A percentile compares a stretch with the other conserved stretches of the same genome.
These are phyloP conservation scores for Ganoderma sinense DNA, from an alignment of 1,284 basidiomycete species.

Conservation along the genomic window DNA sequence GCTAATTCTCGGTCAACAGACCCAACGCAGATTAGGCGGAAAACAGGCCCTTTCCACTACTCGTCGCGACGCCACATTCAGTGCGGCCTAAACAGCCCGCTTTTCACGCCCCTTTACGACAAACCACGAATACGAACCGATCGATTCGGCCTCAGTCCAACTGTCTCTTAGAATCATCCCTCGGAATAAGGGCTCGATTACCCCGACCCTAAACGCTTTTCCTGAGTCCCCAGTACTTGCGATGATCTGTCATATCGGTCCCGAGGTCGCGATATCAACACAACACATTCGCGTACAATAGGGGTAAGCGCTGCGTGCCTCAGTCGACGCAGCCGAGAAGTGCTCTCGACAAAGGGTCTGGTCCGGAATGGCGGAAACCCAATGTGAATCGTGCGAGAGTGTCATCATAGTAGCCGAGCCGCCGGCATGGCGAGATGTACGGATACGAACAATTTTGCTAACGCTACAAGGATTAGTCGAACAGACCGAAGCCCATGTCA, in stretches of 20 bases:
- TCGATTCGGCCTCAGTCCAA: background rate
- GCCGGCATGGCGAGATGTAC: slow-evolving; percentile 27
- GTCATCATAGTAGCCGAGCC: slow-evolving; percentile 31
- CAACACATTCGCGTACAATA: background rate
- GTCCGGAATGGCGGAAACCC: background rate
- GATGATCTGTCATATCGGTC: background rate
- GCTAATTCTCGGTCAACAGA: slow-evolving; percentile 1
- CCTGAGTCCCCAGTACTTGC: background rate
- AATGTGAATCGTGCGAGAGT: slow-evolving; percentile 22
- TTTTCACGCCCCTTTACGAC: background rate
- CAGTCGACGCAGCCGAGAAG: background rate
- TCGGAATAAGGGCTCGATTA: background rate
- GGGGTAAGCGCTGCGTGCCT: background rate
- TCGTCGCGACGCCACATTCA: background rate
- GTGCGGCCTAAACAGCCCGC: background rate
- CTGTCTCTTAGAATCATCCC: background rate
- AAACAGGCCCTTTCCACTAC: background rate
- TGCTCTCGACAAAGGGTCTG: background rate
- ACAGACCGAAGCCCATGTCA: slow-evolving; percentile 95
- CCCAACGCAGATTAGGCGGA: background rate
- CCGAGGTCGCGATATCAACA: background rate
- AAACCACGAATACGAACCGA: background rate
- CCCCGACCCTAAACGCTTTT: background rate
- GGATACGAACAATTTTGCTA: slow-evolving; percentile 27
- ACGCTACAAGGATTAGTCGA: slow-evolving; percentile 70